Evolutionary conservation across 352 stramenopile species (phyloP), one percentile per base, ranked within the genome.

Genomic region (Aphanomyces euteiches): DNA sequence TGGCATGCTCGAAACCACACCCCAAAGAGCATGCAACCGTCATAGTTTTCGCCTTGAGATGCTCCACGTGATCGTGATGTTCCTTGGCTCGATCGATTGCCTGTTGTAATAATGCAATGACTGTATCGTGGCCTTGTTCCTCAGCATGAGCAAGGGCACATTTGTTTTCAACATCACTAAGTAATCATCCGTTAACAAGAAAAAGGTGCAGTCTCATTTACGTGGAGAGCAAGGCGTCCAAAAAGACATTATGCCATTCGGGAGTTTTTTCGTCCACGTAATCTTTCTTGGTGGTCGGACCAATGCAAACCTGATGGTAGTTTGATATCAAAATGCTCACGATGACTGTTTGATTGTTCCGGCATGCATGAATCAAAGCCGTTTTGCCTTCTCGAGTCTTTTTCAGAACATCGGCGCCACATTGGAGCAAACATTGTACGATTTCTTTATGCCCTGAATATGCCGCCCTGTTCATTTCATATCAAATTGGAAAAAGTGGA

Each of bases 371-470:
- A 3, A 90, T 83, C 15, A 93, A 65, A 2, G 85, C 83, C 0
- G 84, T 91, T 70, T 86, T 89, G 5, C 82, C 78, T 40, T 92
- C 85, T 0, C 73, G 66, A 0, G 85, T 92, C 21, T 69, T 73
- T 28, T 80, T 75, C 21, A 77, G 45, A 3, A 85, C 53, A 37
- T 79, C 41, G 7, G 83, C 79, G 1, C 72, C 65, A 47, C 77
- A 7, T 0, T 79, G 81, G 36, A 93, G 72, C 1, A 93, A 70
- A 4, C 77, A 61, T 12, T 92, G 74, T 28, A 81, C 75, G 4
- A 89, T 77, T 2, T 74, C 68, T 56, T 92, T 85, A 54, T 93
- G 84, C 3, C 85, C 85, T 53, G 83, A 91, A 66, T 85, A 90
- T 17, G 78, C 81, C 17, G 85, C 85, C 85, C 60, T 67, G 47